Percentiles rank a stretch among this genome's conserved stretches.
These are phyloP conservation scores for Scopulariopsis brevicaulis DNA, from an alignment of 2,329 filamentous ascomycete genomes.

Conservation along the genomic window DNA sequence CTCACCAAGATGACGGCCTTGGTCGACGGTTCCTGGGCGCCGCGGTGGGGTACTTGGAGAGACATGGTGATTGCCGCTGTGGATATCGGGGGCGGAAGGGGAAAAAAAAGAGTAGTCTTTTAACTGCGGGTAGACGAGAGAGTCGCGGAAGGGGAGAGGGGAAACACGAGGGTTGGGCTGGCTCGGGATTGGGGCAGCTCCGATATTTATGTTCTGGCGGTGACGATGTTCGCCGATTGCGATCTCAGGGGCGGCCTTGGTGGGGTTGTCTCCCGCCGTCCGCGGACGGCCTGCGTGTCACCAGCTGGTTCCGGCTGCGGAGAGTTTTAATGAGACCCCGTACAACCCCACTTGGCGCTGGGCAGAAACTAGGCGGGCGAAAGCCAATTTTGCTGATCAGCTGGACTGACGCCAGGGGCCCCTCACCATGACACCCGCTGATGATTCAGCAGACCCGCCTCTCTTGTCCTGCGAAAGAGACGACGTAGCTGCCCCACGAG, in stretches of 20 bases:
- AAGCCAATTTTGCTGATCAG: not conserved
- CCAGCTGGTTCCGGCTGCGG: not conserved
- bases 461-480: not conserved
- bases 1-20: slow-evolving; percentile 89
- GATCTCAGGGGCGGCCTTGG: not conserved
- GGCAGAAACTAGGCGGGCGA: not conserved
- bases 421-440: not conserved
- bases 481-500: no score
- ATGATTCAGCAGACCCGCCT: not conserved
- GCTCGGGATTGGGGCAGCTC: not conserved
- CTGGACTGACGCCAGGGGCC: not conserved
- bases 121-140: not conserved
- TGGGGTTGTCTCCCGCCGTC: not conserved
- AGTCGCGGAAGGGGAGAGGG: slow-evolving; percentile 1
- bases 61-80: slow-evolving; percentile 26
- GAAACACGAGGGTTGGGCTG: not conserved
- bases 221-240: not conserved
- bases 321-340: not conserved
- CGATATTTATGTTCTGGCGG: not conserved
- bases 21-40: slow-evolving; percentile 48
- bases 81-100: not conserved
- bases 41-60: slow-evolving; percentile 43
- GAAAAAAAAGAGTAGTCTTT: not conserved
- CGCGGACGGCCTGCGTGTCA: not conserved
- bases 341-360: not conserved